Conservation (phyloP, 257 asterid genomes). For the Lycium barbarum region DNA sequence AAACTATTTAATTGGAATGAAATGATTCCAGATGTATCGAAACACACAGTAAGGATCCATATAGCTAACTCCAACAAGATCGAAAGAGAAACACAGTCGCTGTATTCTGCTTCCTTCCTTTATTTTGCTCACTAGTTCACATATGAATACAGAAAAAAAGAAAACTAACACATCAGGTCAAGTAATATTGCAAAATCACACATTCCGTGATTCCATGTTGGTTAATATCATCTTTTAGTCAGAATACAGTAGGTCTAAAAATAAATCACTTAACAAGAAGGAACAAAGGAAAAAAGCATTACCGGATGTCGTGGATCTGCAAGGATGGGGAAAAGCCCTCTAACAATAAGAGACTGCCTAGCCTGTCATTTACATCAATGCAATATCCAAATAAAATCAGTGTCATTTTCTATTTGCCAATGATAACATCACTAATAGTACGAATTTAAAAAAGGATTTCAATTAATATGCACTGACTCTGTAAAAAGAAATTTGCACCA, state of each 20-base stretch:
- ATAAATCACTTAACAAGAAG: slow-evolving; percentile 15
- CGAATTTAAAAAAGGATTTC: neutral
- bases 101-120: neutral
- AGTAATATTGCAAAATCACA: neutral
- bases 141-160: neutral
- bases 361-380: slow-evolving; percentile 59
- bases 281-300: slow-evolving; percentile 30
- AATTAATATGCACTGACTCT: too few relatives aligned
- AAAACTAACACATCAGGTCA: slow-evolving; percentile 12
- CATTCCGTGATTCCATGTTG: neutral
- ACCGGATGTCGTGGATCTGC: slow-evolving; percentile 99
- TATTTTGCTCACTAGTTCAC: neutral
- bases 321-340: slow-evolving; percentile 95
- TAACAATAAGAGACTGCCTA: slow-evolving; percentile 88
- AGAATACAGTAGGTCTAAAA: neutral
- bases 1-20: neutral
- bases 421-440: neutral
- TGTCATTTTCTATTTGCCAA: neutral
- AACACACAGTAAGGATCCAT: neutral
- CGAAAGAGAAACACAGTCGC: neutral
- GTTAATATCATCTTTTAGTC: neutral
- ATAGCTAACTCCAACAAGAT: neutral
- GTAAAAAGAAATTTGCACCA: too few relatives aligned
- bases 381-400: slow-evolving; percentile 22
- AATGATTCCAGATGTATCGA: neutral